phyloP scores from a whole-genome alignment of 495 filamentous ascomycete genomes.

The Usnea hakonensis region DNA sequence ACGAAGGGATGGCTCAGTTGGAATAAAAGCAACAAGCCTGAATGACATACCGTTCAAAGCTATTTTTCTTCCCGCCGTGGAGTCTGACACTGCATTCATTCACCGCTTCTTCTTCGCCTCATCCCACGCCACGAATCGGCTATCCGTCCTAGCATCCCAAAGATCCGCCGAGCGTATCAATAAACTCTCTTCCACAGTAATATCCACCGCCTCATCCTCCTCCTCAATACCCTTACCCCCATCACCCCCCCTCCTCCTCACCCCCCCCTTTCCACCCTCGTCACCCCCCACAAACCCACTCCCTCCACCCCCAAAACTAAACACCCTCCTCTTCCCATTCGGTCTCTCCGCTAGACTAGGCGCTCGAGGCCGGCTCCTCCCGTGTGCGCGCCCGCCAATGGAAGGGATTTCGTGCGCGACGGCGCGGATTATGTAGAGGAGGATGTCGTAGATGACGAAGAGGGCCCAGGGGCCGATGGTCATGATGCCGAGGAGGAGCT shows the following conservation, averaged over 20 bases:
- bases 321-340: constrained; percentile 43
- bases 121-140: constrained; percentile 4
- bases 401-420: constrained; percentile 51
- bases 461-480: constrained; percentile 60
- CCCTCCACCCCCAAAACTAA: constrained; percentile 34
- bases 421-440: constrained; percentile 56
- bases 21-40: background rate
- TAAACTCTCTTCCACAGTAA: background rate
- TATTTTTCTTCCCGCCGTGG: no score
- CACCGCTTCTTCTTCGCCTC: constrained; percentile 14
- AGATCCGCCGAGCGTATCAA: constrained; percentile 11
- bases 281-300: background rate
- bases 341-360: constrained; percentile 56
- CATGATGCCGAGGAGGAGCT: constrained; percentile 58
- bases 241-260: constrained; percentile 6
- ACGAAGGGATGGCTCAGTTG: background rate
- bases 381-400: constrained; percentile 57
- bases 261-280: constrained; percentile 5
- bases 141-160: constrained; percentile 13
- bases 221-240: background rate
- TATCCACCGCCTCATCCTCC: constrained; percentile 3
- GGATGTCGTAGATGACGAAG: constrained; percentile 58
- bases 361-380: constrained; percentile 52
- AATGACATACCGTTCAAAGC: background rate
- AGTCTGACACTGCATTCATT: no score